These are phyloP conservation scores for Pleurotus cornucopiae DNA, from an alignment of 768 basidiomycete species.

Conservation along the genomic window DNA sequence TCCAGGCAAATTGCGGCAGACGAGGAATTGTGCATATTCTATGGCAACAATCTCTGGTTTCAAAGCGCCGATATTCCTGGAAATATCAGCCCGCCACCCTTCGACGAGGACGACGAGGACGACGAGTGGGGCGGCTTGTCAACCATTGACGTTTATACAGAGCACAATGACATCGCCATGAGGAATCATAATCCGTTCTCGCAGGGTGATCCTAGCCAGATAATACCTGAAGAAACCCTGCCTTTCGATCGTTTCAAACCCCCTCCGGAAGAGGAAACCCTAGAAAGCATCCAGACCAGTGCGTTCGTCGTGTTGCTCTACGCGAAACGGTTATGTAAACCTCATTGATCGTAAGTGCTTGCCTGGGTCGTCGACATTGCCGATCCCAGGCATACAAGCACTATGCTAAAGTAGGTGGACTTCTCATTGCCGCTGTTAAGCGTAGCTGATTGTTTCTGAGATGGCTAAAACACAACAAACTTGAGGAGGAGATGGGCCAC, in stretches of 20 bases:
- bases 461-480: conserved; percentile 62
- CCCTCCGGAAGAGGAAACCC: conserved; percentile 64
- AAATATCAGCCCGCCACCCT: background rate
- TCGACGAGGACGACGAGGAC: conserved; percentile 15
- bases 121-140: conserved; percentile 47
- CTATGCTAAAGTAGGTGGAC: conserved; percentile 54
- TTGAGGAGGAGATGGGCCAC: conserved; percentile 65
- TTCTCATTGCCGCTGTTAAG: background rate
- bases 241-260: conserved; percentile 64
- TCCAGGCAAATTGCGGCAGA: conserved; percentile 44
- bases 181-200: conserved; percentile 22
- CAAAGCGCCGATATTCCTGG: background rate
- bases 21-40: conserved; percentile 80
- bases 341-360: conserved; percentile 35
- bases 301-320: conserved; percentile 10
- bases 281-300: conserved; percentile 61
- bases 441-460: conserved; percentile 27
- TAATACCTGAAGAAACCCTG: conserved; percentile 53
- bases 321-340: too few relatives aligned
- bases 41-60: conserved; percentile 68
- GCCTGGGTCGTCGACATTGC: conserved; percentile 80
- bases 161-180: conserved; percentile 11
- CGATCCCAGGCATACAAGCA: conserved; percentile 52
- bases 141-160: conserved; percentile 17
- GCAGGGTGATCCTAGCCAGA: conserved; percentile 37